Evolutionary conservation across 2,329 filamentous ascomycete genomes (phyloP), one percentile per base, ranked within the genome.

Genomic region (Alternaria gansuensis): DNA sequence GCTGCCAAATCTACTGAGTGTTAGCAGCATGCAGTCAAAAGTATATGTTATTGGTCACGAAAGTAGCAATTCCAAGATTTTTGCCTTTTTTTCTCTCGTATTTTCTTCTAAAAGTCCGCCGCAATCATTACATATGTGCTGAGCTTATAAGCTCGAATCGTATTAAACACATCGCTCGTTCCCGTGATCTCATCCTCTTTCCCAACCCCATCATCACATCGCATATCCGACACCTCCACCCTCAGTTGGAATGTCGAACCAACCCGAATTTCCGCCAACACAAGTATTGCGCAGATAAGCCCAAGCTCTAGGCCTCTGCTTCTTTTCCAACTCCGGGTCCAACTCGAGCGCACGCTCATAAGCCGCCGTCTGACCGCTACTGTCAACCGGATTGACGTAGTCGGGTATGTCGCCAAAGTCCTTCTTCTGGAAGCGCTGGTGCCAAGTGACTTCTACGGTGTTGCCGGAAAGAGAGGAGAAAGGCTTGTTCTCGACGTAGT

Each of bases 341-440:
- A 50, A 17, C 2, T 5, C 34, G n/a, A 50, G 33, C 14, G 48
- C 48, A 17, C 33, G 33, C 48, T 39, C 39, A 17, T 50, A 50
- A 26, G 46, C 46, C 39, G 36, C 45, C 40, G 40, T 50, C 41
- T 39, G 34, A 10, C 17, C 46, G 44, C 28, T 48, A 17, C 7
- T 48, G 24, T 45, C 52, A n/a, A 51, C 44, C 6, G 21, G 26
- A 33, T 23, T 17, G 5, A 26, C 40, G 8, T 31, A 24, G 5
- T 23, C 40, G 21, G 26, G 24, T 13, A n/a, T 24, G n/a, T 51
- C 48, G 21, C 24, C 31, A 39, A 58, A 61, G n/a, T 51, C 59
- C 31, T 60, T 67, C 58, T 65, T 65, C 59, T 69, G 66, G 33
- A 45, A 62, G 21, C 59, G 60, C 45, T 68, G 68, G n/a, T 46